Conservation (phyloP, 208 protist genomes). For the Herpetomonas samuelpessoai region DNA sequence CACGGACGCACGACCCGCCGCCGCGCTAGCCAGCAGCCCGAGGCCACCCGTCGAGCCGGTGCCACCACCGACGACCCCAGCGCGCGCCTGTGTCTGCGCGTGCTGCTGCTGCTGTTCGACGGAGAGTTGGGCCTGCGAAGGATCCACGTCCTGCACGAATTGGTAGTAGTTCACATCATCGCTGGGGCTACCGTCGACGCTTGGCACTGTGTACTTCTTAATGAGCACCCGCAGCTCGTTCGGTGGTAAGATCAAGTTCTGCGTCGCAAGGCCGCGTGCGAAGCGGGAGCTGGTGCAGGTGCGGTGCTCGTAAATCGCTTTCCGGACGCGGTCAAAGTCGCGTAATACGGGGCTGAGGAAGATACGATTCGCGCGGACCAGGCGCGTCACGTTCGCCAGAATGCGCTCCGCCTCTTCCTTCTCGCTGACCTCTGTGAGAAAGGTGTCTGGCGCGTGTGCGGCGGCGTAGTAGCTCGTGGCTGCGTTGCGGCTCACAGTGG, state of each 20-base stretch:
- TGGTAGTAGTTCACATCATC: constrained; percentile 88
- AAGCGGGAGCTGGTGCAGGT: constrained; percentile 84
- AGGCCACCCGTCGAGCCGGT: constrained; percentile 1
- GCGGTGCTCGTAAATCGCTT: constrained; percentile 82
- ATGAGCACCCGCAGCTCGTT: constrained; percentile 78
- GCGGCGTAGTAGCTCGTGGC: constrained; percentile 55
- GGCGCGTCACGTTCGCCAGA: constrained; percentile 47
- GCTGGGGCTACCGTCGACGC: constrained; percentile 51
- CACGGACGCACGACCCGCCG: background rate
- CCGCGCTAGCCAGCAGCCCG: background rate
- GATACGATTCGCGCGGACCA: constrained; percentile 74
- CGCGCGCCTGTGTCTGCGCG: background rate
- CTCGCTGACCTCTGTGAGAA: constrained; percentile 22
- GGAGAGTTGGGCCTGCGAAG: constrained; percentile 23
- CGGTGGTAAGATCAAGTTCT: constrained; percentile 77
- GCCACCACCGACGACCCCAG: constrained; percentile 5
- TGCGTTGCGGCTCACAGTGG: background rate
- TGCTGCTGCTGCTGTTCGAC: constrained; percentile 1
- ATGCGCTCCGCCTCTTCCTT: constrained; percentile 31
- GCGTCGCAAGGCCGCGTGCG: constrained; percentile 68
- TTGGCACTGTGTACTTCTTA: constrained; percentile 71
- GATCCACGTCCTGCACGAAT: constrained; percentile 86
- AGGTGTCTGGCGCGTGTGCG: constrained; percentile 52
- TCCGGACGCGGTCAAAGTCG: constrained; percentile 85
- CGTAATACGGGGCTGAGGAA: constrained; percentile 78